A percentile compares a stretch with the other conserved stretches of the same genome.
phyloP scores from a whole-genome alignment of 805 yeast species.

The Pichia gijzeniarum region DNA sequence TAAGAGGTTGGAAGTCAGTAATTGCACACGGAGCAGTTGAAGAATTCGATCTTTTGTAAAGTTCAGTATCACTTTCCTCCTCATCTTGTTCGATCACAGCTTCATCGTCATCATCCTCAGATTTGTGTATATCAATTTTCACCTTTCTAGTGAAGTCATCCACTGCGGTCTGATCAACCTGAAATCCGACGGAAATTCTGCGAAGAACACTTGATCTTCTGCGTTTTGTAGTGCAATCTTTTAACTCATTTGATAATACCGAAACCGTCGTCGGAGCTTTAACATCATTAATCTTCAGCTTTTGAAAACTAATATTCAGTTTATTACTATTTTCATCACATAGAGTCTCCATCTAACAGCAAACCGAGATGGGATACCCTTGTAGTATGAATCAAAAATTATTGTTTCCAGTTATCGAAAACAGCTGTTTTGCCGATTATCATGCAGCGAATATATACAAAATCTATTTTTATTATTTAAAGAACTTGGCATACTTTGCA shows the following conservation, averaged over 20 bases:
- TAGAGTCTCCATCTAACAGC: too few species aligned
- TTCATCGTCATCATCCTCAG: constrained; percentile 3
- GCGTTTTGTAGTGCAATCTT: neutral
- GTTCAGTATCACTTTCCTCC: neutral
- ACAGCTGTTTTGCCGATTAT: too few species aligned
- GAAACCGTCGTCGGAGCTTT: neutral
- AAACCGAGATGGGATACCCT: too few species aligned
- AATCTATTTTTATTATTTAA: constrained; percentile 25
- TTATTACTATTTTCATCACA: neutral
- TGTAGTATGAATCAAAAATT: too few species aligned
- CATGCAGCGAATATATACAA: too few species aligned
- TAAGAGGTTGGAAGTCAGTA: constrained; percentile 61
- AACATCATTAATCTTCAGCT: neutral
- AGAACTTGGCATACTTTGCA: constrained; percentile 58
- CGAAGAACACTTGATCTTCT: constrained; percentile 27
- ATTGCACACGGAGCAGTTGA: constrained; percentile 16
- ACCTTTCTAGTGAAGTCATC: constrained; percentile 2
- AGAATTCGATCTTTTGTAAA: constrained; percentile 13
- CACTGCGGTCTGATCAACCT: constrained; percentile 4
- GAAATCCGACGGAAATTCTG: constrained; percentile 24
- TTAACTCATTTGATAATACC: neutral
- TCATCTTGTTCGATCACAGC: constrained; percentile 12
- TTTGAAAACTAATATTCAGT: neutral
- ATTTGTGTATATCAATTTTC: constrained; percentile 7
- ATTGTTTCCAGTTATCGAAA: too few species aligned